Percentiles rank a stretch among this genome's conserved stretches.
phyloP scores from a whole-genome alignment of 345 rosid species.

The Lagerstroemia speciosa region DNA sequence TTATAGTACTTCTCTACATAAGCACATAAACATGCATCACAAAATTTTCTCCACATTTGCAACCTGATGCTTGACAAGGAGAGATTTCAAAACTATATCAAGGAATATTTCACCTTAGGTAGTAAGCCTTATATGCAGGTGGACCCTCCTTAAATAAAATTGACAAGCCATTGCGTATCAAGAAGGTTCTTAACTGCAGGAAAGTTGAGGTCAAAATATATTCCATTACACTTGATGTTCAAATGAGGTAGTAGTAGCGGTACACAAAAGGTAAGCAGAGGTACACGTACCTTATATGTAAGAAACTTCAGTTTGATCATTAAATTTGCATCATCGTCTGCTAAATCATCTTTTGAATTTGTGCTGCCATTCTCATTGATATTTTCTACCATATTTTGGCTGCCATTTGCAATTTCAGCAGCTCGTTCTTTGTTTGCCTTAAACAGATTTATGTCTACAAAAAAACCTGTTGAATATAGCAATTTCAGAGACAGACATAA shows the following conservation, averaged over 20 bases:
- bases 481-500: neutral
- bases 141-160: slow-evolving; percentile 82
- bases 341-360: slow-evolving; percentile 40
- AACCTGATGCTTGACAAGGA: neutral
- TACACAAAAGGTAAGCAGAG: neutral
- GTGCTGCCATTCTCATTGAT: slow-evolving; percentile 30
- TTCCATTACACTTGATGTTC: neutral
- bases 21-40: neutral
- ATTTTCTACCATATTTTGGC: slow-evolving; percentile 23
- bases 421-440: slow-evolving; percentile 60
- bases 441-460: slow-evolving; percentile 80
- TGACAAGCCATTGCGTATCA: slow-evolving; percentile 89
- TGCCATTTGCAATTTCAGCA: slow-evolving; percentile 36
- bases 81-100: neutral
- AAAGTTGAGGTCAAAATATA: neutral
- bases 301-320: slow-evolving; percentile 95
- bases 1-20: neutral
- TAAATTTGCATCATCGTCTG: slow-evolving; percentile 79
- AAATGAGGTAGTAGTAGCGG: neutral
- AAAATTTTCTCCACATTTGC: neutral
- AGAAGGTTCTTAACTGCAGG: slow-evolving; percentile 79
- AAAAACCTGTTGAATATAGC: slow-evolving; percentile 50
- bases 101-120: slow-evolving; percentile 41
- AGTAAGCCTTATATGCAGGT: slow-evolving; percentile 70
- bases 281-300: slow-evolving; percentile 64